Evolutionary conservation across 1,139 yeast genomes (phyloP), one percentile per base, ranked within the genome.

Genomic region (Suzukiozyma palmioleophila): DNA sequence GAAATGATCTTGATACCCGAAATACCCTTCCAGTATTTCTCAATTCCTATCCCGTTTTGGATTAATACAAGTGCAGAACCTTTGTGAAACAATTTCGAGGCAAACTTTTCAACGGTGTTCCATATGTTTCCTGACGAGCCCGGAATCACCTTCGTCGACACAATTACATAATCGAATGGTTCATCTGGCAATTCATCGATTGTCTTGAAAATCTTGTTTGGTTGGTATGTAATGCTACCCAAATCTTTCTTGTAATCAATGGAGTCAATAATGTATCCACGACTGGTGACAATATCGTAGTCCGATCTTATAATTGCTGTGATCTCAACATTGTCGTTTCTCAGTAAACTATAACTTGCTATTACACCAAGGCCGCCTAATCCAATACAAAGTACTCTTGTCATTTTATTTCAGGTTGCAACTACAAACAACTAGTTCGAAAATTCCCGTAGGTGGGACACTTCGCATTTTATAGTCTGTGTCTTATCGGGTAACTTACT

Each of bases 361-460:
- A 63, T 49, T 26, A 55, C 51, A 2, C 70, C 69, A 2, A 64
- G 67, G 8, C 69, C 89, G 8, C 89, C 89, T 48, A 81, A 66
- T 9, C 89, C 89, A 27, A 82, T 68, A n/a, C 78, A 58, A 25
- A 81, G 64, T 3, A 78, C 63, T 38, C 70, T 33, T 5, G 16
- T 13, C 31, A 28, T 28, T 13, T 28, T 5, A 12, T 13, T 13
- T 8, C 8, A 12, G n/a, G 5, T 12, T 28, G 10, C 14, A 18
- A 18, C 22, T 18, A 18, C 22, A 18, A 18, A 18, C 7, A 18
- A 4, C 22, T 4, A 18, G 22, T 18, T 18, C 7, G 22, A 18
- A 18, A 18, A 18, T 5, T 18, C 22, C 7, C 22, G 22, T 5
- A 5, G 22, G 22, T 18, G 22, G 7, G 22, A 4, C 22, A 18